Base-by-base conservation (phyloP, 2,329 filamentous ascomycete species). In the Talaromyces amestolkiae region DNA sequence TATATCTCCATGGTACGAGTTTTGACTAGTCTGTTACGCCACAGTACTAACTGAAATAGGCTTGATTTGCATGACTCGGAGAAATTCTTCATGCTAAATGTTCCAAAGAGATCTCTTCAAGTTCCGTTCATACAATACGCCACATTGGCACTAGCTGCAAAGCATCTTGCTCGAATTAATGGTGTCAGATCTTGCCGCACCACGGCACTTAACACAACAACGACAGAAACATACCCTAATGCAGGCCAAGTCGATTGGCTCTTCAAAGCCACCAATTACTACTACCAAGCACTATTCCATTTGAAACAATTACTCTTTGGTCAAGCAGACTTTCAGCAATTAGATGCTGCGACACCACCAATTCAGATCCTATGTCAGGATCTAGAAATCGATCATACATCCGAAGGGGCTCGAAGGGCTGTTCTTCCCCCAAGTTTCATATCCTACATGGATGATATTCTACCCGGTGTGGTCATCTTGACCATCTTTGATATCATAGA, bases 401-500 rank as follows among this genome's bases (percentile, higher is more conserved):
- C 49, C 80, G 80, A 63, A 72, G 78, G 65, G 76, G 75, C 27
- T 75, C 77, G 22, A 70, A 78, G 19, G 19, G 22, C 31, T 5
- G 15, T 24, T 19, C 39, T 65, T 15, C 27, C 37, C 1, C 24
- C 37, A 3, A 78, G 77, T 7, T 77, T 74, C 56, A 74, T 74
- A 65, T 65, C 80, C 58, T 82, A 82, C 68, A 79, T 82, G 3
- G 86, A 88, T 68, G 85, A 89, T 54, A 77, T 88, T 8, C 77
- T 89, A 9, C 85, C 86, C 3, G 84, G 86, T 3, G 84, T 86
- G 0, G 83, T 85, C 0, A 86, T 90, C 1, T 76, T 90, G 1
- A 88, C 85, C 65, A 82, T 86, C 0, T 89, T 88, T 64, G 87
- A 89, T 67, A 83, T 88, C 47, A 74, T 89, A n/a, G 86, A 89